Conservation (phyloP, 176 grass and related monocot genomes). For the Zoysia japonica region DNA sequence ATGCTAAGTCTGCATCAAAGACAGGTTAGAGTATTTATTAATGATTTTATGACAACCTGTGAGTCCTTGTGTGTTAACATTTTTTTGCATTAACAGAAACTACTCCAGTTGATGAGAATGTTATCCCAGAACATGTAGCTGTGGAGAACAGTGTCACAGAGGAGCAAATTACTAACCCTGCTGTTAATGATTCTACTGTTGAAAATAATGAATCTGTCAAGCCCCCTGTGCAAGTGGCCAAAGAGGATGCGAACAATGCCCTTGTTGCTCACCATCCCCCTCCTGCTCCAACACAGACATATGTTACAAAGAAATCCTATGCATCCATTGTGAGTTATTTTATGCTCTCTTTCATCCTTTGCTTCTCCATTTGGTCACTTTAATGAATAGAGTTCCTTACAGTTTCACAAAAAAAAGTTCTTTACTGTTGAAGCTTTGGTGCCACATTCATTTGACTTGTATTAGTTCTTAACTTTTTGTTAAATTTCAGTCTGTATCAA, state of each 20-base stretch:
- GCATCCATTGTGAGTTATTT: slow-evolving; percentile 84
- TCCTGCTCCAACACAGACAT: slow-evolving; percentile 46
- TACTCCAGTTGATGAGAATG: slow-evolving; percentile 13
- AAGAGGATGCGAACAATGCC: slow-evolving; percentile 49
- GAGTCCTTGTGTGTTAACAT: background rate
- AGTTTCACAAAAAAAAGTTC: too few relatives aligned
- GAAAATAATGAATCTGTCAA: slow-evolving; percentile 7
- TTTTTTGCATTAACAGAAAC: slow-evolving; percentile 39
- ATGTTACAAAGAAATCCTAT: slow-evolving; percentile 85
- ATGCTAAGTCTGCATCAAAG: slow-evolving; percentile 38
- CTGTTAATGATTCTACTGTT: slow-evolving; percentile 12
- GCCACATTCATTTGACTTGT: background rate
- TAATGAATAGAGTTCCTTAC: background rate
- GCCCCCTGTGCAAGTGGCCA: slow-evolving; percentile 38
- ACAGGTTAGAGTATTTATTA: slow-evolving; percentile 1
- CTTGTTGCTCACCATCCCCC: slow-evolving; percentile 21
- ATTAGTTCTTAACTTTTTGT: background rate
- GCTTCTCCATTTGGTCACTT: background rate
- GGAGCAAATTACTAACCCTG: background rate
- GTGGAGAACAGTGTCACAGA: slow-evolving; percentile 9
- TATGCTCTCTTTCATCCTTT: slow-evolving; percentile 14
- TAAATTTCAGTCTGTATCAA: slow-evolving; percentile 1
- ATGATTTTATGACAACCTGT: background rate
- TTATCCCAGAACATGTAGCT: background rate
- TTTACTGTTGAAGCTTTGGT: background rate